These are phyloP conservation scores for Eremochloa ophiuroides DNA, from an alignment of 176 grass and related monocot species.

Conservation along the genomic window DNA sequence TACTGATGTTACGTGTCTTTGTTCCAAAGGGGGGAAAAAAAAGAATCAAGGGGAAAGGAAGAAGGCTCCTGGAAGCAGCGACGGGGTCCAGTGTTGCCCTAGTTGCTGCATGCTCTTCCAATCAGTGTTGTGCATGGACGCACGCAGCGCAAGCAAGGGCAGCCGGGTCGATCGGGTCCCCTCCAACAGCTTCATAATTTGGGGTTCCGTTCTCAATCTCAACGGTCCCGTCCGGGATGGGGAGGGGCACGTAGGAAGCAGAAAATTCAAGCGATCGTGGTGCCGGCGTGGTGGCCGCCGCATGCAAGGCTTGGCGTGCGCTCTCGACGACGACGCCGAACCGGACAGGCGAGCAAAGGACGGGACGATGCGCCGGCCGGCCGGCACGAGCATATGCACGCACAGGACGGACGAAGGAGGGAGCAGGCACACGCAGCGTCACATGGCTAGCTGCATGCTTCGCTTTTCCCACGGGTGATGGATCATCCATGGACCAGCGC, in stretches of 20 bases:
- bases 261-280: no score
- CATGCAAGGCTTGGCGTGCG: no score
- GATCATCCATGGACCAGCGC: constrained; percentile 12
- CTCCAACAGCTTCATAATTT: neutral
- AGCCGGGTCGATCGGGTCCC: no score
- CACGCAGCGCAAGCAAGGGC: neutral
- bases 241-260: neutral
- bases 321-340: no score
- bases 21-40: neutral
- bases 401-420: constrained; percentile 11
- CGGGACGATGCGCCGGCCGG: neutral
- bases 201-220: no score
- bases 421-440: constrained; percentile 22
- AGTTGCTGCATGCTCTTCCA: neutral
- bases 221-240: neutral
- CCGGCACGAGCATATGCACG: constrained; percentile 25
- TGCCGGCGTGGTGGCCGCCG: no score
- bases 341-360: no score
- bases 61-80: constrained; percentile 9
- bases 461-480: neutral
- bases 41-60: neutral
- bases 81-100: neutral
- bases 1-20: neutral
- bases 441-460: constrained; percentile 28
- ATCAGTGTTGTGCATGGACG: neutral